These are phyloP conservation scores for Suhomyces kunorum DNA, from an alignment of 1,139 yeast genomes.

Conservation along the genomic window DNA sequence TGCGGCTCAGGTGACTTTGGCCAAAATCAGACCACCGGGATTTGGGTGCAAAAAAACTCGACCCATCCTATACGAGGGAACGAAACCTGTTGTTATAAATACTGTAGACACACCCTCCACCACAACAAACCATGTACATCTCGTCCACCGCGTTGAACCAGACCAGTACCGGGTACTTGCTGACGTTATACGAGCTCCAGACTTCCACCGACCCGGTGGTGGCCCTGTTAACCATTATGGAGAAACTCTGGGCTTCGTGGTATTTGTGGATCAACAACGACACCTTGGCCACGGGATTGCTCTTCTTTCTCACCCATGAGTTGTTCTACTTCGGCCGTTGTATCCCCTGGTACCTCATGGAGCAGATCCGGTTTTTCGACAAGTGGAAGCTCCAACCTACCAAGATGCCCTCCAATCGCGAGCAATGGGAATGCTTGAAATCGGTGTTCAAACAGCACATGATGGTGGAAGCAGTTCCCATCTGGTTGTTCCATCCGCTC, in stretches of 20 bases:
- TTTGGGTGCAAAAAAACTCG: conserved; percentile 10
- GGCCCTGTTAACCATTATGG: conserved; percentile 39
- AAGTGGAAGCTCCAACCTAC: conserved; percentile 80
- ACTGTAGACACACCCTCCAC: too few relatives aligned
- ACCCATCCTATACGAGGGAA: conserved; percentile 8
- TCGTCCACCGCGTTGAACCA: conserved; percentile 2
- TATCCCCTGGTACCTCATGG: conserved; percentile 81
- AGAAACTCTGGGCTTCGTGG: conserved; percentile 77
- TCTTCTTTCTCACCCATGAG: conserved; percentile 76
- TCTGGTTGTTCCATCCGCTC: conserved; percentile 93
- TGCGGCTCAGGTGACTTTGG: conserved; percentile 6
- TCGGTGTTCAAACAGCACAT: conserved; percentile 82
- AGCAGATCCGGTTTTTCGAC: conserved; percentile 71
- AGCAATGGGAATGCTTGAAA: conserved; percentile 90
- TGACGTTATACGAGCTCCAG: conserved; percentile 6
- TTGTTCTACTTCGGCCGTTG: conserved; percentile 81
- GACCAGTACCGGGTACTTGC: conserved; percentile 5
- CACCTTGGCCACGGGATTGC: conserved; percentile 76
- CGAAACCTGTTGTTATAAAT: too few relatives aligned
- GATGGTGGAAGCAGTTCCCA: conserved; percentile 90
- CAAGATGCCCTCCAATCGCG: conserved; percentile 72
- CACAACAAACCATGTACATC: conserved; percentile 7
- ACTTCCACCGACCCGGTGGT: conserved; percentile 5
- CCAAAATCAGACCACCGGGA: conserved; percentile 9
- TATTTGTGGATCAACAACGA: conserved; percentile 75